These are phyloP conservation scores for Solanum medicagineum DNA, from an alignment of 257 asterid species.

Conservation along the genomic window DNA sequence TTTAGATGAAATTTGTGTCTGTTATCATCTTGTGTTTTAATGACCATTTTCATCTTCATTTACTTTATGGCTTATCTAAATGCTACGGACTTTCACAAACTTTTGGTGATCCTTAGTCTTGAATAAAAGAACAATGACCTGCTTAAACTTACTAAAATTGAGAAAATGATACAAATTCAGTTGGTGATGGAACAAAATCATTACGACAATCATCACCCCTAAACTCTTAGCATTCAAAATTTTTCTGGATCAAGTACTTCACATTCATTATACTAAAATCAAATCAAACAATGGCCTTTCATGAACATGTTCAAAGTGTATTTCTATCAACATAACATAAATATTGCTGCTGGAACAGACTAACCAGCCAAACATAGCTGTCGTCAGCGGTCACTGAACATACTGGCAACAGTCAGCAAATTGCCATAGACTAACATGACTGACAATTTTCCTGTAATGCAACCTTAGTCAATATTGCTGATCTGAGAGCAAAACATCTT, in stretches of 20 bases:
- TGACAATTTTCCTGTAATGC: background rate
- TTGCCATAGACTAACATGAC: background rate
- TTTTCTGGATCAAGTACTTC: background rate
- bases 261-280: background rate
- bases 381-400: background rate
- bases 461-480: background rate
- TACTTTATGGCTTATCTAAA: background rate
- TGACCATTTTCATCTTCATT: background rate
- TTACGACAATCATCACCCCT: background rate
- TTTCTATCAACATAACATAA: background rate
- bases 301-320: background rate
- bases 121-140: background rate
- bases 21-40: background rate
- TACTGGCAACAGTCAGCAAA: background rate
- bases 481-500: background rate
- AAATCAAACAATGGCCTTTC: background rate
- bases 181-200: background rate
- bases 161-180: background rate
- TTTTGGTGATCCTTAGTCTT: background rate
- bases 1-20: slow-evolving; percentile 2
- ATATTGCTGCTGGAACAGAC: background rate
- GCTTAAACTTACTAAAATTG: background rate
- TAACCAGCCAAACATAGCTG: background rate
- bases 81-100: background rate
- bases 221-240: background rate